phyloP scores from a whole-genome alignment of 2,329 filamentous ascomycete species.

The Rutstroemia sp. region DNA sequence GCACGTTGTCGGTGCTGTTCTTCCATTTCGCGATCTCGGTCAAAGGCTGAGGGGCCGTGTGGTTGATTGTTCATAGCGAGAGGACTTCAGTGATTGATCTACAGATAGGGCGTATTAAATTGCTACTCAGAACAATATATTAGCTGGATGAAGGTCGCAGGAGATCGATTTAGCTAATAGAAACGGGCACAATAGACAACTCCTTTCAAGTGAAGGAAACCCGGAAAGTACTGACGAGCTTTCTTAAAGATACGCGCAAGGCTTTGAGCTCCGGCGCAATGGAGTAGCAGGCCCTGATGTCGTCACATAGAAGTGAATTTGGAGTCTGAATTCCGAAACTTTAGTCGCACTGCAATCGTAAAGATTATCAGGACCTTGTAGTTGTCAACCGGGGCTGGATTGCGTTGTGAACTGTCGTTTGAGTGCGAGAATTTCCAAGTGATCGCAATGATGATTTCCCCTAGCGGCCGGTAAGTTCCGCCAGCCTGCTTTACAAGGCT shows the following conservation, averaged over 20 bases:
- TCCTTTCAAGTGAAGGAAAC: background rate
- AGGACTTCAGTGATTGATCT: background rate
- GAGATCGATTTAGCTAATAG: background rate
- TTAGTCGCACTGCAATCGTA: background rate
- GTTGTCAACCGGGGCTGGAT: background rate
- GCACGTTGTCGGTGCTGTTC: conserved; percentile 49
- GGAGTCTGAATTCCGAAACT: background rate
- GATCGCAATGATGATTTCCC: conserved; percentile 10
- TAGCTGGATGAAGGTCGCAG: background rate
- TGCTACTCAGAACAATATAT: background rate
- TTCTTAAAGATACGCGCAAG: conserved; percentile 8
- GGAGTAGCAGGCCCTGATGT: conserved; percentile 4
- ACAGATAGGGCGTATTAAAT: background rate
- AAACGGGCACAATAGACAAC: background rate
- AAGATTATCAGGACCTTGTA: background rate
- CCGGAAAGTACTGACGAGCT: conserved; percentile 3
- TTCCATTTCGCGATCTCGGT: conserved; percentile 38
- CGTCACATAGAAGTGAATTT: conserved; percentile 10
- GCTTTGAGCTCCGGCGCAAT: conserved; percentile 11
- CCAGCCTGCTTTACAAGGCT: background rate
- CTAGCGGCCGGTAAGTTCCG: background rate
- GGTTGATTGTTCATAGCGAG: conserved; percentile 27
- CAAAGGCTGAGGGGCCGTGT: conserved; percentile 25
- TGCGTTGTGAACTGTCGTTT: background rate
- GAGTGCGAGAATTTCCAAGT: conserved; percentile 8